phyloP scores from a whole-genome alignment of 108 stramenopile species.

The Skeletonema marinoi region DNA sequence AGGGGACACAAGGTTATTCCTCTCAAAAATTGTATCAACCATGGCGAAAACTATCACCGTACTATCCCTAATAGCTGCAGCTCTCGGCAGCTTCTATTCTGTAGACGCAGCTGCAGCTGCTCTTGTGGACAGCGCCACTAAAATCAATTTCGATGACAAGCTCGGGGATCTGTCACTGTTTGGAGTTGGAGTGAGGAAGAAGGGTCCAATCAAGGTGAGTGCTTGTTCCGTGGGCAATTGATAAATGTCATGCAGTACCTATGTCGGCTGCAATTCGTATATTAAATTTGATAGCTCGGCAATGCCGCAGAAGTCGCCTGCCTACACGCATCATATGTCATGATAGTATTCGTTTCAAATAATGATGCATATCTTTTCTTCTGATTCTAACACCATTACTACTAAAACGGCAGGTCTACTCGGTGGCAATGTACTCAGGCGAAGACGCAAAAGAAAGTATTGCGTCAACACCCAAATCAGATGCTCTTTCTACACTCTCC shows the following conservation, averaged over 20 bases:
- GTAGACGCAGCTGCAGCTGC: constrained; percentile 4
- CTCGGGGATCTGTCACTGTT: constrained; percentile 56
- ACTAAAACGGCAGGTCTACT: constrained; percentile 48
- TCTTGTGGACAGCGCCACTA: constrained; percentile 69
- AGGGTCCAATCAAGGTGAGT: constrained; percentile 74
- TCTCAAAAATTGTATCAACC: too few species aligned
- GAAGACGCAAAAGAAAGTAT: constrained; percentile 50
- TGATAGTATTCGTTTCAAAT: not conserved
- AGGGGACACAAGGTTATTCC: too few species aligned
- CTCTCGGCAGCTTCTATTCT: not conserved
- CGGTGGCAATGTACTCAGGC: constrained; percentile 78
- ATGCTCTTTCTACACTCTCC: constrained; percentile 58
- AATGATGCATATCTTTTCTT: not conserved
- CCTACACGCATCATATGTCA: not conserved
- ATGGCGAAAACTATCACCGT: not conserved
- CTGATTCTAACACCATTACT: not conserved
- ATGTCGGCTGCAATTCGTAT: too few species aligned
- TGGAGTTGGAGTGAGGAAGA: constrained; percentile 82
- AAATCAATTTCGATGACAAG: constrained; percentile 57
- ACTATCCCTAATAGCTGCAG: not conserved
- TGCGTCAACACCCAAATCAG: constrained; percentile 44
- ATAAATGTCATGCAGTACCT: too few species aligned
- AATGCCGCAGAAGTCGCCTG: too few species aligned
- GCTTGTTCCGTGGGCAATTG: not conserved
- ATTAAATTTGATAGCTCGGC: too few species aligned